Evolutionary conservation across 2,329 filamentous ascomycete genomes (phyloP).

Genomic region (Davidsoniella virescens): DNA sequence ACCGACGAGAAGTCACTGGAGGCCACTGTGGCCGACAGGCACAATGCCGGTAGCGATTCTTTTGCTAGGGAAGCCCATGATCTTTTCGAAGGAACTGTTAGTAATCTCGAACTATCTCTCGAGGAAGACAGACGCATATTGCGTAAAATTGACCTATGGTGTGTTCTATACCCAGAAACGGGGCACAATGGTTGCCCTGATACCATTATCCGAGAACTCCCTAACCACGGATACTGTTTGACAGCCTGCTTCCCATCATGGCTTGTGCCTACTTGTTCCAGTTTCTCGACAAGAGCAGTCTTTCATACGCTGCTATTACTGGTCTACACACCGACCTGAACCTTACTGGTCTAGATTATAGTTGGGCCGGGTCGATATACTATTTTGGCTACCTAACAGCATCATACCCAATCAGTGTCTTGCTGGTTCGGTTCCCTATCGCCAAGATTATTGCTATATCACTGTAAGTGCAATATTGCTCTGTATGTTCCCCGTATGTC

Average conservation of each 20-base stretch:
- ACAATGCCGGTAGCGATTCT: not conserved
- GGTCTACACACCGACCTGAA: conserved; percentile 29
- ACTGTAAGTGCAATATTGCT: not conserved
- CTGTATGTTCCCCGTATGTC: not conserved
- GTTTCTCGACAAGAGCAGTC: conserved; percentile 42
- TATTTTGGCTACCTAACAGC: conserved; percentile 33
- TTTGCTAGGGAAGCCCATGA: conserved; percentile 3
- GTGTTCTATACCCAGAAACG: conserved; percentile 21
- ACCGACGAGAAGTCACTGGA: conserved; percentile 3
- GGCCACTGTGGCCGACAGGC: not conserved
- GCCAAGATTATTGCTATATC: conserved; percentile 17
- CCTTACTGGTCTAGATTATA: conserved; percentile 32
- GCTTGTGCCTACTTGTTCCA: conserved; percentile 41
- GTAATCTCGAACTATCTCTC: conserved; percentile 16
- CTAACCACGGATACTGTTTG: not conserved
- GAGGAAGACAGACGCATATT: conserved; percentile 34
- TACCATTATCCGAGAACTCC: too few species aligned
- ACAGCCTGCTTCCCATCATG: conserved; percentile 34
- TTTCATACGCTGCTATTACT: conserved; percentile 36
- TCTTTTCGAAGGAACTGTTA: conserved; percentile 27
- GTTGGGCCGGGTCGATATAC: conserved; percentile 33
- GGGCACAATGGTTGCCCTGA: not conserved
- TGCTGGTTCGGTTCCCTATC: conserved; percentile 18
- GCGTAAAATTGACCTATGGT: conserved; percentile 40
- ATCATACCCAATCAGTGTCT: conserved; percentile 16